These are phyloP conservation scores for Coprinopsis cinerea DNA, from an alignment of 768 basidiomycete species.

Conservation along the genomic window DNA sequence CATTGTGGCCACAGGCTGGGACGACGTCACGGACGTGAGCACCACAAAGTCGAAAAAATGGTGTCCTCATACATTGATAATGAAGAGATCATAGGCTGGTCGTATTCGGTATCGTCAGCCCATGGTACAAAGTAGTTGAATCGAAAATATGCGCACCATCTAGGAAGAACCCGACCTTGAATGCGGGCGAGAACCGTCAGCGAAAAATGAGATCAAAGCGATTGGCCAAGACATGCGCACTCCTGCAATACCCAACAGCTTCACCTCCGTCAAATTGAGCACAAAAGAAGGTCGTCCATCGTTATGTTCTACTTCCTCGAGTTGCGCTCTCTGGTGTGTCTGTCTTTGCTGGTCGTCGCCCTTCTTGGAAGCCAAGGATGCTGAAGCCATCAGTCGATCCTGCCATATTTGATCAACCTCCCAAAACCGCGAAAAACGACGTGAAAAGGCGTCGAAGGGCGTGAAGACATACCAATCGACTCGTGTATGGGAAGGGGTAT, in stretches of 20 bases:
- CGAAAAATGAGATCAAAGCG: background rate
- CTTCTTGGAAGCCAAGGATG: background rate
- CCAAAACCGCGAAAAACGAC: background rate
- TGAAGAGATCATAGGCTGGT: conserved; percentile 64
- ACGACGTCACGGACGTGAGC: background rate
- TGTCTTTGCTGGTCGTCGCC: background rate
- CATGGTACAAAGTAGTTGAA: background rate
- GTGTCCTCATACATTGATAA: conserved; percentile 62
- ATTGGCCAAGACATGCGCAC: conserved; percentile 26
- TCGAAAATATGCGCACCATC: conserved; percentile 44
- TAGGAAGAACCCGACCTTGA: conserved; percentile 63
- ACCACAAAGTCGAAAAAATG: background rate
- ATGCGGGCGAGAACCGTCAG: background rate
- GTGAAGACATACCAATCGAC: background rate
- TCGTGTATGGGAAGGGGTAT: background rate
- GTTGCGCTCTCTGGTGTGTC: background rate
- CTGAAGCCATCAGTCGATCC: background rate
- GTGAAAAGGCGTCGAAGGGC: background rate
- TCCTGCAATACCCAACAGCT: conserved; percentile 56
- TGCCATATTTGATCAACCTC: background rate
- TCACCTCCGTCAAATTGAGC: conserved; percentile 41
- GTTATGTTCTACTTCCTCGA: conserved; percentile 23
- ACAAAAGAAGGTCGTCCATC: conserved; percentile 22
- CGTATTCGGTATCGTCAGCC: conserved; percentile 1
- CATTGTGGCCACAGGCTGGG: conserved; percentile 61